Conservation (phyloP, 352 stramenopile species). For the Aphanomyces cochlioides region DNA sequence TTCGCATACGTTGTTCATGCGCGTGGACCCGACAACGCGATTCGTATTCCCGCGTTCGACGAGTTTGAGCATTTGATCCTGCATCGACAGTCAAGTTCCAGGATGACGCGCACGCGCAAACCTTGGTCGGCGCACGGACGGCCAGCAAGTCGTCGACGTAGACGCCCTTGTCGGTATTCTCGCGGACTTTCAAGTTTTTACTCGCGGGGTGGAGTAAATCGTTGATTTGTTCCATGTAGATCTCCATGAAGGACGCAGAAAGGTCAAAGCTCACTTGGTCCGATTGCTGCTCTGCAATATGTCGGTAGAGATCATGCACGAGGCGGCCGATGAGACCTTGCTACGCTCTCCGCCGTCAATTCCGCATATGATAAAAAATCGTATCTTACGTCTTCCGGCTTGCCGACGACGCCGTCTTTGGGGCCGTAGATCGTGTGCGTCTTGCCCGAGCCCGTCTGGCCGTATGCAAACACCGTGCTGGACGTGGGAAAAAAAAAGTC, state of each 20-base stretch:
- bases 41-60: slow-evolving; percentile 59
- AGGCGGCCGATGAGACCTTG: slow-evolving; percentile 65
- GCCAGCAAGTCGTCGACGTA: slow-evolving; percentile 75
- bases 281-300: slow-evolving; percentile 35
- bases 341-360: background rate
- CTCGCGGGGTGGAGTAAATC: slow-evolving; percentile 46
- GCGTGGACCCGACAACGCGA: slow-evolving; percentile 63
- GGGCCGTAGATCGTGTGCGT: slow-evolving; percentile 71
- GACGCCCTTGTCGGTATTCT: slow-evolving; percentile 60
- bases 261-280: slow-evolving; percentile 42
- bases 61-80: slow-evolving; percentile 56
- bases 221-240: slow-evolving; percentile 86
- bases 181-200: slow-evolving; percentile 62
- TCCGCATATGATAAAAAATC: background rate
- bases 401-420: slow-evolving; percentile 56
- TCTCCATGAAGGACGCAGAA: slow-evolving; percentile 75
- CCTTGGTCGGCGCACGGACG: slow-evolving; percentile 31
- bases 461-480: slow-evolving; percentile 57
- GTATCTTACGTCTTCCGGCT: slow-evolving; percentile 41
- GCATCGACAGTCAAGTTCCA: background rate
- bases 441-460: slow-evolving; percentile 51
- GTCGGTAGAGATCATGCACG: slow-evolving; percentile 46
- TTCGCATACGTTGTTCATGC: slow-evolving; percentile 83
- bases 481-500: background rate
- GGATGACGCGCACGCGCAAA: background rate